Evolutionary conservation across 495 filamentous ascomycete genomes (phyloP).

Genomic region (Lasiosphaeris hirsuta): DNA sequence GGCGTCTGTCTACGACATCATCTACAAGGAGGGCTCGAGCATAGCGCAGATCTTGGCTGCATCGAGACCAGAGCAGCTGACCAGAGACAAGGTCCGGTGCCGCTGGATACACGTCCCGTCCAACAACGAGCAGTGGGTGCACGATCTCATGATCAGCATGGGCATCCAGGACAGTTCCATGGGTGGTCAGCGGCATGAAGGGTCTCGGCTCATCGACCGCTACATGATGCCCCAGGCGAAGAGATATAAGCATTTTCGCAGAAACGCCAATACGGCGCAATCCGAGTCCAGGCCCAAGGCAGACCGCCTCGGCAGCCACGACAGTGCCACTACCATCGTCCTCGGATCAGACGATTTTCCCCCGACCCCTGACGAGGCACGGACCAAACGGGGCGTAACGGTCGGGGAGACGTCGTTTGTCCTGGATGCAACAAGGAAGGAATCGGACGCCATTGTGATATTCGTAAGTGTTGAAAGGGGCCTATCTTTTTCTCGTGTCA

Average conservation of each 20-base stretch:
- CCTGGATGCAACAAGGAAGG: background rate
- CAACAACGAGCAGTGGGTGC: constrained; percentile 16
- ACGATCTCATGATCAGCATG: constrained; percentile 15
- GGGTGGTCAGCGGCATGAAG: constrained; percentile 19
- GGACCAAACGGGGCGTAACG: background rate
- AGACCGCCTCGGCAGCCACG: constrained; percentile 1
- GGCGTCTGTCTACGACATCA: constrained; percentile 9
- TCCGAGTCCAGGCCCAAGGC: background rate
- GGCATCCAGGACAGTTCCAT: constrained; percentile 16
- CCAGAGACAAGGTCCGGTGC: constrained; percentile 8
- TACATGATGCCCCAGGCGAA: constrained; percentile 19
- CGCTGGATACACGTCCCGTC: constrained; percentile 18
- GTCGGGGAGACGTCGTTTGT: background rate
- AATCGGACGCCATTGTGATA: constrained; percentile 13
- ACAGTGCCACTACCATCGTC: constrained; percentile 11
- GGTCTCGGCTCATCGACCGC: constrained; percentile 18
- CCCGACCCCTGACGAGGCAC: background rate
- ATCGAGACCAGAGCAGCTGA: constrained; percentile 10
- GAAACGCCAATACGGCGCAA: background rate
- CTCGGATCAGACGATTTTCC: constrained; percentile 7
- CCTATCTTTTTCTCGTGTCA: too few relatives aligned
- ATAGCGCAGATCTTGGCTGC: constrained; percentile 2
- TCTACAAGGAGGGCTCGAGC: constrained; percentile 6
- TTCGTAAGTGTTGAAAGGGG: constrained; percentile 16
- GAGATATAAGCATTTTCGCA: constrained; percentile 15